Percentiles rank a stretch among this genome's conserved stretches.
Evolutionary conservation across 78 protist genomes (phyloP).

Genomic region (Dictyostelium purpureum): DNA sequence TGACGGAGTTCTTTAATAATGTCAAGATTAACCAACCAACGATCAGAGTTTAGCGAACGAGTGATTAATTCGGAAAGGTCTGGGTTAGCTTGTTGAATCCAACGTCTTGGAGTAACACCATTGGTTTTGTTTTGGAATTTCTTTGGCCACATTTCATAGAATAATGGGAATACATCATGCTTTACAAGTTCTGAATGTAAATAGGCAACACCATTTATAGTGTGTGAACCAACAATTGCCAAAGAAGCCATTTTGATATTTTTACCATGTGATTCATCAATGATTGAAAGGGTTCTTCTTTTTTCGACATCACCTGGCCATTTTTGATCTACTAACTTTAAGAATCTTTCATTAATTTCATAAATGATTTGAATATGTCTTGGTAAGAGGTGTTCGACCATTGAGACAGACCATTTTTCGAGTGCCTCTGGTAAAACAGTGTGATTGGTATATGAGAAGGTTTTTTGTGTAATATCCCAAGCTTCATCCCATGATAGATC

Average conservation of each 20-base stretch:
- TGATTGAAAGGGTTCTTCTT: constrained; percentile 82
- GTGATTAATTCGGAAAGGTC: constrained; percentile 82
- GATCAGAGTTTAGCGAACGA: constrained; percentile 74
- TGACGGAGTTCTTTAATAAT: constrained; percentile 73
- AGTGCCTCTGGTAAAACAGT: constrained; percentile 97
- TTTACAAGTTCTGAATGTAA: constrained; percentile 94
- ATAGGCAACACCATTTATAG: constrained; percentile 96
- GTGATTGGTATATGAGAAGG: constrained; percentile 97
- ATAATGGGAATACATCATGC: constrained; percentile 82
- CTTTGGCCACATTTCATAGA: constrained; percentile 89
- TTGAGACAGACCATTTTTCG: constrained; percentile 94
- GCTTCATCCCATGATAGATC: constrained; percentile 88
- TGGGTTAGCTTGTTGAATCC: constrained; percentile 94
- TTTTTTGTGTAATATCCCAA: constrained; percentile 84
- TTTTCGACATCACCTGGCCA: constrained; percentile 83
- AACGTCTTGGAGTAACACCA: constrained; percentile 98
- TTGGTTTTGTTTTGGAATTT: constrained; percentile 96
- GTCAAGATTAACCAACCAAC: constrained; percentile 88
- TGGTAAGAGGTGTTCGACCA: constrained; percentile 93
- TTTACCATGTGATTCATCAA: constrained; percentile 88
- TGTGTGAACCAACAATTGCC: constrained; percentile 90
- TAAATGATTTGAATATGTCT: constrained; percentile 94
- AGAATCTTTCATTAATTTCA: constrained; percentile 92
- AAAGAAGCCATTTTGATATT: constrained; percentile 92
- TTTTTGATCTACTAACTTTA: constrained; percentile 61